Conservation (phyloP, 1,284 basidiomycete species). For the Cutaneotrichosporon arboriforme region DNA sequence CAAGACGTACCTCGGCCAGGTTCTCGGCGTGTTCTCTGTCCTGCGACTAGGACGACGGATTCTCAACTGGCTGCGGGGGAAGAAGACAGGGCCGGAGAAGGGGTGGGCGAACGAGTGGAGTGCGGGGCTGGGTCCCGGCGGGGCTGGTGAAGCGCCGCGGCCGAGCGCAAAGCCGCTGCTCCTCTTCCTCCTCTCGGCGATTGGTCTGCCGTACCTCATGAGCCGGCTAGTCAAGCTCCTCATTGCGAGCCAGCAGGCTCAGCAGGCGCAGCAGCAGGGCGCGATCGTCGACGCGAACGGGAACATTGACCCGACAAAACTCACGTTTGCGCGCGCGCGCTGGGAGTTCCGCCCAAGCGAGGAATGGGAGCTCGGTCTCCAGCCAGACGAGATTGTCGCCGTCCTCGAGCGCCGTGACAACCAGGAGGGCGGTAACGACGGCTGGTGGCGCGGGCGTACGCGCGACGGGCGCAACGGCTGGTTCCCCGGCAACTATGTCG, state of each 20-base stretch:
- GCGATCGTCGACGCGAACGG: conserved; percentile 18
- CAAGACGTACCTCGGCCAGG: conserved; percentile 86
- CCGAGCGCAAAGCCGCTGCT: conserved; percentile 84
- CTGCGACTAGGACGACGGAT: conserved; percentile 60
- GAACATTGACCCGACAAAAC: conserved; percentile 52
- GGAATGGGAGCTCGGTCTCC: conserved; percentile 71
- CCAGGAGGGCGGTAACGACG: conserved; percentile 69
- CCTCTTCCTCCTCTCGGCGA: conserved; percentile 89
- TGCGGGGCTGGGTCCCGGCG: conserved; percentile 9
- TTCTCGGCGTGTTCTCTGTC: conserved; percentile 85
- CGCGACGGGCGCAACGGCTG: conserved; percentile 91
- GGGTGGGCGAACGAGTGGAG: conserved; percentile 50
- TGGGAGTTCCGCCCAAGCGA: conserved; percentile 73
- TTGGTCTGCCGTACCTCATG: conserved; percentile 94
- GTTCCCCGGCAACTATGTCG: conserved; percentile 85
- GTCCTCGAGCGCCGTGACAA: conserved; percentile 79
- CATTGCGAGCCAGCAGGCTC: conserved; percentile 56
- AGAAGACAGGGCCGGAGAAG: conserved; percentile 49
- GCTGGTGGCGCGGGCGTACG: conserved; percentile 96
- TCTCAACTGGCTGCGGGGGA: conserved; percentile 51
- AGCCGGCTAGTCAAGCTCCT: conserved; percentile 78
- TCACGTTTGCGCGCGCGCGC: conserved; percentile 82
- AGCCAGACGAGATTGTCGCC: conserved; percentile 90
- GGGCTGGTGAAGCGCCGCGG: conserved; percentile 50
- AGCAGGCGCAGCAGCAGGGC: conserved; percentile 22